phyloP scores from a whole-genome alignment of 2,329 filamentous ascomycete species.

The Aspergillus piperis region DNA sequence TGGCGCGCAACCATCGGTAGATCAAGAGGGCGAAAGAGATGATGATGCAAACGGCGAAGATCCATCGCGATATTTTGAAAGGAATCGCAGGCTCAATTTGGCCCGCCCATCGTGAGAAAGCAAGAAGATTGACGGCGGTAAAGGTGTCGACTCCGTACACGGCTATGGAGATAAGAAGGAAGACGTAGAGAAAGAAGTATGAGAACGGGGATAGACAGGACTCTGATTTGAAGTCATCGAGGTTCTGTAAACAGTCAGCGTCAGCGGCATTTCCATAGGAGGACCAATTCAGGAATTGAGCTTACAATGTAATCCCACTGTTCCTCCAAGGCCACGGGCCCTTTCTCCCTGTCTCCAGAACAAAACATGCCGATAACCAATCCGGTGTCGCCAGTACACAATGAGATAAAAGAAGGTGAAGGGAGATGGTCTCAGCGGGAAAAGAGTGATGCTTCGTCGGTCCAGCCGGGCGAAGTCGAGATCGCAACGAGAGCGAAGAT shows the following conservation, averaged over 20 bases:
- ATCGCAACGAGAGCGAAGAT: constrained; percentile 15
- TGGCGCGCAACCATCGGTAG: constrained; percentile 77
- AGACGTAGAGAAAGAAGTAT: constrained; percentile 82
- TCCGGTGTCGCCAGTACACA: constrained; percentile 32
- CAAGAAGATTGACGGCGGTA: constrained; percentile 86
- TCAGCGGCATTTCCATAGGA: background rate
- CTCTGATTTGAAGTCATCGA: constrained; percentile 77
- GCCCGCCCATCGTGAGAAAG: constrained; percentile 85
- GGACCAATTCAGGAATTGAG: background rate
- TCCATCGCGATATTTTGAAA: constrained; percentile 83
- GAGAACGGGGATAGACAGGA: constrained; percentile 77
- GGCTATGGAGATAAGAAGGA: constrained; percentile 73
- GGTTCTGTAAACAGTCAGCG: constrained; percentile 44
- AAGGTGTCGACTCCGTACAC: constrained; percentile 92
- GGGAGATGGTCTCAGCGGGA: background rate
- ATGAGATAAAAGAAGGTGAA: background rate
- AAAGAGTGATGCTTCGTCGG: constrained; percentile 32
- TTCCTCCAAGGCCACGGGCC: constrained; percentile 74
- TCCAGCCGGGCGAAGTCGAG: constrained; percentile 38
- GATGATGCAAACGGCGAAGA: constrained; percentile 91
- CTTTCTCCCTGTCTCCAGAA: constrained; percentile 61
- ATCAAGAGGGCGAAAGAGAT: constrained; percentile 79
- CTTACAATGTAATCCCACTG: constrained; percentile 92
- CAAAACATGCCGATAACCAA: constrained; percentile 61
- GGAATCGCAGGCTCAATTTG: constrained; percentile 76